Conservation (phyloP, 108 stramenopile genomes). For the Phaeodactylum tricornutum region DNA sequence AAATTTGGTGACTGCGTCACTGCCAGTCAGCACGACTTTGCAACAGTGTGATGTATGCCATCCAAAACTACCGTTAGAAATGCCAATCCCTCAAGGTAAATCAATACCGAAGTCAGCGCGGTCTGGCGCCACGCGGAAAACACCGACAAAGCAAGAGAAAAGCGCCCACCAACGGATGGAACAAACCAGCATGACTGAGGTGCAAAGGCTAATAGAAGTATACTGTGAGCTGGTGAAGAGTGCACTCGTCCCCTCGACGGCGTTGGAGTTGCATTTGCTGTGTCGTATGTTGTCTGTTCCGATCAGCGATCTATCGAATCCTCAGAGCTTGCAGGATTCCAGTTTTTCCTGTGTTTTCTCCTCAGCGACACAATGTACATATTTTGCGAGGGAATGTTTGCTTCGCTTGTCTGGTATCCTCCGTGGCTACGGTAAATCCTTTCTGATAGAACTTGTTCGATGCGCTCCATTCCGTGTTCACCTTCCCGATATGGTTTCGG, state of each 20-base stretch:
- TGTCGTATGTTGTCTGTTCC: slow-evolving; percentile 31
- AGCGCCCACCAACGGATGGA: not conserved
- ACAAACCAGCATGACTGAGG: not conserved
- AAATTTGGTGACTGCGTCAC: not conserved
- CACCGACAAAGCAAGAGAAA: not conserved
- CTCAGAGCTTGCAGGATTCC: not conserved
- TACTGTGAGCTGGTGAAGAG: slow-evolving; percentile 46
- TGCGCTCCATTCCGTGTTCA: slow-evolving; percentile 12
- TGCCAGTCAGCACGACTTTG: not conserved
- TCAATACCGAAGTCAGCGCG: too few relatives aligned
- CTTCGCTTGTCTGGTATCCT: not conserved
- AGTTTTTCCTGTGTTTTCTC: not conserved
- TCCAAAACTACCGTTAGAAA: not conserved
- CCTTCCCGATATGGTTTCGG: slow-evolving; percentile 9
- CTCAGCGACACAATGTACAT: not conserved
- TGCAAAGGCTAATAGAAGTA: slow-evolving; percentile 34
- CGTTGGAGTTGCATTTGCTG: slow-evolving; percentile 64
- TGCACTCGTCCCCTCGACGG: slow-evolving; percentile 54
- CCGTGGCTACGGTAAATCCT: not conserved
- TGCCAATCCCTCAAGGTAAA: not conserved
- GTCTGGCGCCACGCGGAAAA: not conserved
- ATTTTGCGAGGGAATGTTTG: slow-evolving; percentile 3
- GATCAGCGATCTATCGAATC: not conserved
- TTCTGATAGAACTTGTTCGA: slow-evolving; percentile 5
- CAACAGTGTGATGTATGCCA: not conserved